Base-by-base conservation (phyloP, 2,329 filamentous ascomycete species). In the Phoma sp. region DNA sequence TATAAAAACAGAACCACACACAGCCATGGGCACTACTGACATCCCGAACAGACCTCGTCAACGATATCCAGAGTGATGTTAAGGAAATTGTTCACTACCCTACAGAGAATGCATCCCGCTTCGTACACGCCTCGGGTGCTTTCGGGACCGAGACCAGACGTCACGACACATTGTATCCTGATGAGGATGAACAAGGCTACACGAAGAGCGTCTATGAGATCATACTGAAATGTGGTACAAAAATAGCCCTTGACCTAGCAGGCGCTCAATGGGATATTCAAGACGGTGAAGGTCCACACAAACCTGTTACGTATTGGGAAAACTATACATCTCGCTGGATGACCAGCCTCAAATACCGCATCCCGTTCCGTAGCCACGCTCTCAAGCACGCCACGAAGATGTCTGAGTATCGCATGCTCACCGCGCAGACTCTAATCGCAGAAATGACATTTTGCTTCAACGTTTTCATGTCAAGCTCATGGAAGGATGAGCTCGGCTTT, bases 171-270 rank as follows among this genome's bases (percentile, higher is more conserved):
- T 30, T 52, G 18, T 57, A 64, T 30, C 48, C 48, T 10, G 57
- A 64, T 14, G 13, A 25, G 4, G 51, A 59, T 18, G 38, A 32
- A 23, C 37, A 25, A 1, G 57, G 59, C 40, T 32, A 54, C 29
- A 40, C 45, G 23, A 57, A 57, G 32, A 55, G 52, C 29, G 47
- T 64, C 8, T 64, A 62, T 42, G 38, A 49, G 10, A 62, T 62
- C 18, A 62, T 47, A 6, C 57, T 62, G 8, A 62, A 54, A 33
- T 33, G 48, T 27, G 59, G 59, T 22, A 37, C 55, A 11, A 47
- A 49, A 18, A 50, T 64, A 9, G 52, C 42, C 4, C 59, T 64
- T 6, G 59, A 64, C 14, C 55, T 62, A 13, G 41, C 61, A 11
- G 45, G 48, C 35, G 56, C 53, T 2, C 58, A 63, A 32, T 59